Conservation (phyloP, 345 rosid genomes). For the Punica granatum region DNA sequence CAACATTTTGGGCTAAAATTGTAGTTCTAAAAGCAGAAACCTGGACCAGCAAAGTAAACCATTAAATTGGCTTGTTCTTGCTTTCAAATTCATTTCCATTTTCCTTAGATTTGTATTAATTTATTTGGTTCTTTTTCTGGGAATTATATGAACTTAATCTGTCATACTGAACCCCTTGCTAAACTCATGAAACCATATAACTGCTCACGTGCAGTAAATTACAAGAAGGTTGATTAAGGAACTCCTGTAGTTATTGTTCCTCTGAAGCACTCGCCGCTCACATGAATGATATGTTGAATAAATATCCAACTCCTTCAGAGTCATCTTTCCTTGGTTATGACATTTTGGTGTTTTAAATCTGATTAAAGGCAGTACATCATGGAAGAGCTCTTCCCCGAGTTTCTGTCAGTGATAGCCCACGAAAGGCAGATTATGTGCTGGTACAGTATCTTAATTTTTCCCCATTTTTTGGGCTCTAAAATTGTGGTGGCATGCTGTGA, state of each 20-base stretch:
- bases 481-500: too few species aligned
- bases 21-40: neutral
- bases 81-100: neutral
- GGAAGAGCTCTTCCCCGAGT: conserved; percentile 78
- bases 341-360: conserved; percentile 14
- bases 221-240: neutral
- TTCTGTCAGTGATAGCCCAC: conserved; percentile 34
- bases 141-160: neutral
- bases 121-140: neutral
- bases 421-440: conserved; percentile 70
- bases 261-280: neutral
- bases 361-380: conserved; percentile 50
- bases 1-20: neutral
- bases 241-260: conserved; percentile 3
- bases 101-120: neutral
- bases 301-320: neutral
- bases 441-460: conserved; percentile 22
- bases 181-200: neutral
- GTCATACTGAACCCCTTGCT: neutral
- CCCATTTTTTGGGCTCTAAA: neutral
- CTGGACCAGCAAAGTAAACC: neutral
- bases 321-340: conserved; percentile 12
- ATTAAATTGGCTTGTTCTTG: neutral
- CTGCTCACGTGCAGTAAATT: too few species aligned
- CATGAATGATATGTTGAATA: neutral